phyloP scores from a whole-genome alignment of 306 rosid species.

The Quercus gilva region DNA sequence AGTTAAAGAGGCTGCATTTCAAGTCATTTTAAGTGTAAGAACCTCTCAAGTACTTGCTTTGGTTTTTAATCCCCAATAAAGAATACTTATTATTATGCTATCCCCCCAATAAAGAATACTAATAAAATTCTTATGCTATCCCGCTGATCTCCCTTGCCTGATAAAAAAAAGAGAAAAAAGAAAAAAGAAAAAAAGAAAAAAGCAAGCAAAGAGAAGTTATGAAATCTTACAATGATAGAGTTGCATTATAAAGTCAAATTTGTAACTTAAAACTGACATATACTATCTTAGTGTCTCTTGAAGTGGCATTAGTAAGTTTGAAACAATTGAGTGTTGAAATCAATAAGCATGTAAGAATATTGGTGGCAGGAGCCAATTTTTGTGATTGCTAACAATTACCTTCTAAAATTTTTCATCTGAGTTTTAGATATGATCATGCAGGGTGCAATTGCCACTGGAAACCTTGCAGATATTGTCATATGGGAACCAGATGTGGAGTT shows the following conservation, averaged over 20 bases:
- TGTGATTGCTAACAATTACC: conserved; percentile 2
- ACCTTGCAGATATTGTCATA: conserved; percentile 80
- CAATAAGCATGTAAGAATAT: background rate
- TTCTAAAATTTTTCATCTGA: conserved; percentile 8
- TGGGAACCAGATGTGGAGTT: conserved; percentile 86
- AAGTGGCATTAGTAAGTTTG: background rate
- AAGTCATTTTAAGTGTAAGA: conserved; percentile 67
- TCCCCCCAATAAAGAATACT: no score
- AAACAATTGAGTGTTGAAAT: background rate
- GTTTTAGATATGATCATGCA: conserved; percentile 32
- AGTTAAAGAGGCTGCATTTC: conserved; percentile 54
- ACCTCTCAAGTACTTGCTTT: conserved; percentile 21
- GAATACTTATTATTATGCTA: conserved; percentile 11
- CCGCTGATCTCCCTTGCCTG: background rate
- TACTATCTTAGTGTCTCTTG: background rate
- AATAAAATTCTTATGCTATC: background rate
- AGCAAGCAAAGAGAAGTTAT: no score
- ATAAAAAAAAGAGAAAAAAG: no score
- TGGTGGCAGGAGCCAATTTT: background rate
- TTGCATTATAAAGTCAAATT: background rate
- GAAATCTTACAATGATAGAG: no score
- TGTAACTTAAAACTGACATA: background rate
- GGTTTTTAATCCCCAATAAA: background rate
- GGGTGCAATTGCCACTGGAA: conserved; percentile 80
- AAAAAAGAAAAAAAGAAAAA: no score